A percentile compares a stretch with the other conserved stretches of the same genome.
Evolutionary conservation across 2,329 filamentous ascomycete species (phyloP).

Genomic region (Arthrobotrys conoides): DNA sequence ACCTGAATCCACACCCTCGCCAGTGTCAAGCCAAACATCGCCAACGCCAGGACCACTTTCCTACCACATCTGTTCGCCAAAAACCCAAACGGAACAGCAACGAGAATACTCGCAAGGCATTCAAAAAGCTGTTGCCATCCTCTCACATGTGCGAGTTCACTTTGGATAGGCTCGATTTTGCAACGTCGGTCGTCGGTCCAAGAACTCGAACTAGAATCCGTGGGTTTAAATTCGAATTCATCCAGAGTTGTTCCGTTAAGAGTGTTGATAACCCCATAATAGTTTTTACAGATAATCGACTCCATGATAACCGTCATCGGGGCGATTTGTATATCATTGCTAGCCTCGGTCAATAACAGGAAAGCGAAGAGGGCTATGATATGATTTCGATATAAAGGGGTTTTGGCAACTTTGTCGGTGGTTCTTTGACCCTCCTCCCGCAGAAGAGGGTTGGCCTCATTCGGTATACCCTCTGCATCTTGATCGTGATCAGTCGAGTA

Average conservation of each 20-base stretch:
- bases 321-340: slow-evolving; percentile 5
- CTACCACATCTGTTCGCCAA: slow-evolving; percentile 8
- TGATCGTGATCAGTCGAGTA: neutral
- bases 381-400: neutral
- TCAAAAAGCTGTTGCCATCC: slow-evolving; percentile 12
- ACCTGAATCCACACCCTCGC: slow-evolving; percentile 6
- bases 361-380: slow-evolving; percentile 14
- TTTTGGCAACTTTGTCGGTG: neutral
- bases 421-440: neutral
- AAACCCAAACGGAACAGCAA: slow-evolving; percentile 14
- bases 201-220: neutral
- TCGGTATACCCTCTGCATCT: neutral
- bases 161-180: slow-evolving; percentile 6
- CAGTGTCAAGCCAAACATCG: slow-evolving; percentile 1
- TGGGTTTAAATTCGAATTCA: no score
- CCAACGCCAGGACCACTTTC: neutral
- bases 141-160: slow-evolving; percentile 2
- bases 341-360: neutral
- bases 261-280: neutral
- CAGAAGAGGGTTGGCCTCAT: neutral
- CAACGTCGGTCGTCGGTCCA: slow-evolving; percentile 3
- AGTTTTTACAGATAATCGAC: slow-evolving; percentile 4
- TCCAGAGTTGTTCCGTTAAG: neutral
- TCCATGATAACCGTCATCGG: slow-evolving; percentile 15
- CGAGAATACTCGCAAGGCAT: slow-evolving; percentile 3